Evolutionary conservation across 179 eudicot species (phyloP).

Genomic region (Nepenthes alata): DNA sequence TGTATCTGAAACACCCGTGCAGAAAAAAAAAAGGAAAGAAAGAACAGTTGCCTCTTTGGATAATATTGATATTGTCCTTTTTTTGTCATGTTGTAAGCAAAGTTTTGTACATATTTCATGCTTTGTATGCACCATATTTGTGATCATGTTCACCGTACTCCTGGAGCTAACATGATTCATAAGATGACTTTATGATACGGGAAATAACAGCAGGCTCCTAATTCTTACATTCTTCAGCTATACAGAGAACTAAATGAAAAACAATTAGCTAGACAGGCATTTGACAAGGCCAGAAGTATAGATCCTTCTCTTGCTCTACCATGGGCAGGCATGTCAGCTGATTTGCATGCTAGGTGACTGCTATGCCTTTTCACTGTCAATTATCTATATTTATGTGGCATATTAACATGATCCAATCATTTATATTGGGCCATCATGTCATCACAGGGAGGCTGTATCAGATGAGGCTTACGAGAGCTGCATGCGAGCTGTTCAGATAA

Average conservation of each 20-base stretch:
- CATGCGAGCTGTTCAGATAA: constrained; percentile 76
- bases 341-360: constrained; percentile 49
- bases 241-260: constrained; percentile 62
- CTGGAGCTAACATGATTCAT: too few species aligned
- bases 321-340: constrained; percentile 99
- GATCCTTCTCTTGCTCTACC: constrained; percentile 98
- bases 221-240: constrained; percentile 43
- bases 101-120: too few species aligned
- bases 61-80: too few species aligned
- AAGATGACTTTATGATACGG: too few species aligned
- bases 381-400: constrained; percentile 4
- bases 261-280: constrained; percentile 70
- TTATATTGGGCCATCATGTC: constrained; percentile 12
- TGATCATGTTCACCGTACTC: too few species aligned
- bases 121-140: too few species aligned
- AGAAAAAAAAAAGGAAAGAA: too few species aligned
- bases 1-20: too few species aligned
- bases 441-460: constrained; percentile 38
- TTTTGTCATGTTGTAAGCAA: too few species aligned
- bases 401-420: constrained; percentile 2
- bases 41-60: too few species aligned
- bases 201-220: constrained; percentile 1
- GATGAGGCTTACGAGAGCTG: constrained; percentile 97
- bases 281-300: constrained; percentile 97
- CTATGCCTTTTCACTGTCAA: neutral